Evolutionary conservation across 495 filamentous ascomycete species (phyloP), one percentile per base, ranked within the genome.

Genomic region (Annulohypoxylon maeteangense): DNA sequence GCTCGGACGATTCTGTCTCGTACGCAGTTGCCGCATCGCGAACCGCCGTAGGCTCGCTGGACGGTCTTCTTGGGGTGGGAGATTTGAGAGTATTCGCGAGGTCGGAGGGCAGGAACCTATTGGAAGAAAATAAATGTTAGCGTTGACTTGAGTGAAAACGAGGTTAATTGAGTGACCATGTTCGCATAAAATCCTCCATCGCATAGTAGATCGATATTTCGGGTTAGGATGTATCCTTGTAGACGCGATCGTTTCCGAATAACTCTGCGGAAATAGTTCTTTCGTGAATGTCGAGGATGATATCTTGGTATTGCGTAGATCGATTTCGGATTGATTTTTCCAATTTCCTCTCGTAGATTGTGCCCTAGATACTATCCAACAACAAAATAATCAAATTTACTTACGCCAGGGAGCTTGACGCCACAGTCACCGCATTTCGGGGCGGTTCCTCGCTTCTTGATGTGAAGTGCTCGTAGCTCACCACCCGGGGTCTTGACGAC

Each of bases 391-490:
- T 34, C 16, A 34, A 59, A 44, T 45, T 22, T 56, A 93, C 93
- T 90, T 90, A 97, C 93, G 81, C 94, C 94, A 75, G 93, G 89
- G 76, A 97, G 89, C 87, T 97, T 97, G 85, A 90, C 90, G 78
- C 94, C 94, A 80, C 95, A 98, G 88, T 98, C 95, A 89, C 95
- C 95, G 82, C 95, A 99, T 87, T 98, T 98, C 76, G 95, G 95
- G 74, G 93, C 90, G 76, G 92, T 94, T 73, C 93, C 94, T 84
- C 90, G 90, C 91, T 98, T 98, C 91, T 98, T 98, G 87, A 97
- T 93, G 90, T 98, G 94, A 74, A 98, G 92, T 79, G 97, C 91
- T 79, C 94, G 91, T 71, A 97, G 90, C 81, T 93, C 87, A 80
- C 95, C 95, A 81, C 95, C 95, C 64, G 95, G 95, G 67, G 95